These are phyloP conservation scores for Sphenostylis stenocarpa DNA, from an alignment of 306 rosid species.

Conservation along the genomic window DNA sequence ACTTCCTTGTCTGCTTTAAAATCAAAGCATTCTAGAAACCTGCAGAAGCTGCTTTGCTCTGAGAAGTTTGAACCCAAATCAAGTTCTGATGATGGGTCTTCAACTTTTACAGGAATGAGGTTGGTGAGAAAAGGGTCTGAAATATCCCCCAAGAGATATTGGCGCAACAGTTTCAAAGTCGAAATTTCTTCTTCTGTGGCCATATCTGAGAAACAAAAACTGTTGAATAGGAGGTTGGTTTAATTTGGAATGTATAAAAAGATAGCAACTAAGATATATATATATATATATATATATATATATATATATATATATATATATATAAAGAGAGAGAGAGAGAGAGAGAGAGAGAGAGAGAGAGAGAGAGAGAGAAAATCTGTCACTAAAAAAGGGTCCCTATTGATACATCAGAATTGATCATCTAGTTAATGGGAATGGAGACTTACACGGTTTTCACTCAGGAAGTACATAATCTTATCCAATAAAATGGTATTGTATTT, in stretches of 20 bases:
- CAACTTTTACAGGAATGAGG: conserved; percentile 54
- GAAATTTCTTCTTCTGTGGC: conserved; percentile 42
- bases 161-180: conserved; percentile 52
- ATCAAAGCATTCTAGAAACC: not conserved
- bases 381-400: not conserved
- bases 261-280: not conserved
- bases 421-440: conserved; percentile 20
- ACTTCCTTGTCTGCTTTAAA: conserved; percentile 26
- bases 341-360: too few species aligned
- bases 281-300: not conserved
- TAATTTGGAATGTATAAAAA: not conserved
- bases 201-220: conserved; percentile 24
- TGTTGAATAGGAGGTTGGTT: conserved; percentile 6
- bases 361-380: too few species aligned
- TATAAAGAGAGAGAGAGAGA: too few species aligned
- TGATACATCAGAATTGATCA: conserved; percentile 19
- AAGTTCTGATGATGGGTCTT: conserved; percentile 48
- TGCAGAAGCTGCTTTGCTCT: conserved; percentile 10
- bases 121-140: conserved; percentile 45
- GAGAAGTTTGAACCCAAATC: conserved; percentile 34
- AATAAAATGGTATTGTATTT: not conserved
- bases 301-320: too few species aligned
- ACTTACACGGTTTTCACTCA: conserved; percentile 31
- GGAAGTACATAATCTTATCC: conserved; percentile 23
- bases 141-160: conserved; percentile 60